Evolutionary conservation across 2,329 filamentous ascomycete genomes (phyloP).

Genomic region (Aureobasidium sp.): DNA sequence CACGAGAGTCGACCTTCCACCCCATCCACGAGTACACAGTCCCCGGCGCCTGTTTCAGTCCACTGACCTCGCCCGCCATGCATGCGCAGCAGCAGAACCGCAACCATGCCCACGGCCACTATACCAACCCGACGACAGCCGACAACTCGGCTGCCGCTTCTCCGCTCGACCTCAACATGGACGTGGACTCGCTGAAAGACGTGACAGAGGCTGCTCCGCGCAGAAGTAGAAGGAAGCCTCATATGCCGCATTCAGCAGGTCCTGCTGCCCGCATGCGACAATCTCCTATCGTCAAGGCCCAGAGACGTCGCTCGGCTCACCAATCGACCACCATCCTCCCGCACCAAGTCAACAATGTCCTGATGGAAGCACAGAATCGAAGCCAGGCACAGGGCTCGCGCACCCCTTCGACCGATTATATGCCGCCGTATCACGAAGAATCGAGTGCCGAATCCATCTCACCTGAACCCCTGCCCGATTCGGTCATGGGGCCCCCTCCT

Average conservation of each 20-base stretch:
- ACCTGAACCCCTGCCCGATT: slow-evolving; percentile 42
- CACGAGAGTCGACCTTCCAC: slow-evolving; percentile 62
- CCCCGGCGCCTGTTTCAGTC: slow-evolving; percentile 71
- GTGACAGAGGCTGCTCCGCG: slow-evolving; percentile 26
- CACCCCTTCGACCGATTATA: slow-evolving; percentile 18
- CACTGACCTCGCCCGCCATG: slow-evolving; percentile 71
- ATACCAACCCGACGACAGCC: slow-evolving; percentile 48
- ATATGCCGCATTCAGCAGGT: slow-evolving; percentile 39
- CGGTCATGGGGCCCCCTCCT: slow-evolving; percentile 53
- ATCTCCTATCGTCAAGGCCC: slow-evolving; percentile 66
- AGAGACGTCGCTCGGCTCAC: slow-evolving; percentile 43
- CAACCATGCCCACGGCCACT: slow-evolving; percentile 32
- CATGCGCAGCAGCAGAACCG: slow-evolving; percentile 52
- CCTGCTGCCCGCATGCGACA: slow-evolving; percentile 52
- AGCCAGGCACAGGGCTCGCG: slow-evolving; percentile 23
- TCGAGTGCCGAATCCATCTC: slow-evolving; percentile 45
- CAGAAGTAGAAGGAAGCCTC: slow-evolving; percentile 41
- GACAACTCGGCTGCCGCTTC: slow-evolving; percentile 43
- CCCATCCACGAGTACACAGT: slow-evolving; percentile 52
- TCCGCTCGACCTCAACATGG: slow-evolving; percentile 35
- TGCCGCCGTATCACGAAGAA: slow-evolving; percentile 23
- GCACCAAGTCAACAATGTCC: slow-evolving; percentile 38
- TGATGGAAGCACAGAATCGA: slow-evolving; percentile 31
- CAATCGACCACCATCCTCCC: slow-evolving; percentile 38
- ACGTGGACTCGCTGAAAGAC: slow-evolving; percentile 37